A percentile compares a stretch with the other conserved stretches of the same genome.
Conservation (phyloP, 2,329 filamentous ascomycete species). For the Colletotrichum zoysiae region DNA sequence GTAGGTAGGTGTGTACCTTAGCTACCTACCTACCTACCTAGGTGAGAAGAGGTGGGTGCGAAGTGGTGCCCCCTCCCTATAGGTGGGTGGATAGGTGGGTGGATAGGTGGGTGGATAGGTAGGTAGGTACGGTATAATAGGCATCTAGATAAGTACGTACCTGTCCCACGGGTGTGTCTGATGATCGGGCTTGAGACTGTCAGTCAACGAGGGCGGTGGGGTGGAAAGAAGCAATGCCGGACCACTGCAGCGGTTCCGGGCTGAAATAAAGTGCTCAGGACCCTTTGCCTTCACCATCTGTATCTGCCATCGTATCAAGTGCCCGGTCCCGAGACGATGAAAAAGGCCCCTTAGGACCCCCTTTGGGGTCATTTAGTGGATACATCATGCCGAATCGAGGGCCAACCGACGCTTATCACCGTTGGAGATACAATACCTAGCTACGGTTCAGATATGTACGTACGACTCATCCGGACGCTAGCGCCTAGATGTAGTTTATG, state of each 20-base stretch:
- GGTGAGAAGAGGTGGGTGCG: too few relatives aligned
- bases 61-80: too few relatives aligned
- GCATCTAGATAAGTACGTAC: neutral
- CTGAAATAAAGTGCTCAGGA: slow-evolving; percentile 21
- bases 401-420: slow-evolving; percentile 2
- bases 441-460: neutral
- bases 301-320: slow-evolving; percentile 32
- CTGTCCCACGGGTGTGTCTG: neutral
- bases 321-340: slow-evolving; percentile 31
- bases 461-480: slow-evolving; percentile 10
- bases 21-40: too few relatives aligned
- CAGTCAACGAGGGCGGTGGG: neutral
- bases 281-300: slow-evolving; percentile 22
- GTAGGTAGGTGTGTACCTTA: too few relatives aligned
- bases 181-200: slow-evolving; percentile 5
- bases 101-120: neutral
- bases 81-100: too few relatives aligned
- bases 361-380: slow-evolving; percentile 22
- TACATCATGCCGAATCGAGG: neutral
- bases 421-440: neutral
- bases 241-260: slow-evolving; percentile 15
- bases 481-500: neutral
- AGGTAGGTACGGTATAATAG: neutral
- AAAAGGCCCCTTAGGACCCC: slow-evolving; percentile 5
- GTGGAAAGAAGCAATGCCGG: neutral